Conservation (phyloP, 1,284 basidiomycete genomes). For the Schizophyllum commune region DNA sequence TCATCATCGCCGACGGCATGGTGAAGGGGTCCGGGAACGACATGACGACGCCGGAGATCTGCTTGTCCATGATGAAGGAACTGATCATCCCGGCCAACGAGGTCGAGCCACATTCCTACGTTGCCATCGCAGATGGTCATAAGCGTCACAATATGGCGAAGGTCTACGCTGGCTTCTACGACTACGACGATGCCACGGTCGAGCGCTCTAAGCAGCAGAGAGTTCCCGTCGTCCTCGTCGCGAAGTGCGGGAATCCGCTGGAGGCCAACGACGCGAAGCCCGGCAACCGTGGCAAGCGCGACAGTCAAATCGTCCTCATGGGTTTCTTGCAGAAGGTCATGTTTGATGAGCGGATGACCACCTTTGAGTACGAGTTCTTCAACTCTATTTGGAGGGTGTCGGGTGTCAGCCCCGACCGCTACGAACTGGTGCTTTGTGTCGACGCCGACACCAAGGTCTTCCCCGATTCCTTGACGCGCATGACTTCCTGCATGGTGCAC, state of each 20-base stretch:
- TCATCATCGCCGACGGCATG: slow-evolving; percentile 98
- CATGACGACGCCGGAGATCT: slow-evolving; percentile 90
- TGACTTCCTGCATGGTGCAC: slow-evolving; percentile 93
- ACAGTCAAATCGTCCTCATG: slow-evolving; percentile 98
- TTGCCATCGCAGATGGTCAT: slow-evolving; percentile 97
- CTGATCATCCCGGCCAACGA: slow-evolving; percentile 79
- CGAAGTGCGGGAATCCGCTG: slow-evolving; percentile 89
- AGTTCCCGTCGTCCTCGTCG: slow-evolving; percentile 91
- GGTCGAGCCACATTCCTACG: slow-evolving; percentile 93
- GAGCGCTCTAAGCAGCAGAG: slow-evolving; percentile 95
- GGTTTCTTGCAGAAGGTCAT: slow-evolving; percentile 97
- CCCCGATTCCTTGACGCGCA: slow-evolving; percentile 87
- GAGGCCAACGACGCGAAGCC: slow-evolving; percentile 89
- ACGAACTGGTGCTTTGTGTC: slow-evolving; percentile 94
- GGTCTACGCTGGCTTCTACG: slow-evolving; percentile 96
- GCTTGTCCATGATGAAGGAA: slow-evolving; percentile 96
- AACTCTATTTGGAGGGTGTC: slow-evolving; percentile 93
- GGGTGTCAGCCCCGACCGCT: slow-evolving; percentile 93
- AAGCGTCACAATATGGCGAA: slow-evolving; percentile 99
- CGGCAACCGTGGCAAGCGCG: slow-evolving; percentile 97
- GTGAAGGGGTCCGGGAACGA: slow-evolving; percentile 92
- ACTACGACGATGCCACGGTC: slow-evolving; percentile 88
- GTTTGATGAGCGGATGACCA: slow-evolving; percentile 99
- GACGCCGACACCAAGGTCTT: slow-evolving; percentile 99
- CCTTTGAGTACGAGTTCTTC: slow-evolving; percentile 99